Evolutionary conservation across 768 basidiomycete species (phyloP), one percentile per base, ranked within the genome.

Genomic region (Kwoniella dendrophila): DNA sequence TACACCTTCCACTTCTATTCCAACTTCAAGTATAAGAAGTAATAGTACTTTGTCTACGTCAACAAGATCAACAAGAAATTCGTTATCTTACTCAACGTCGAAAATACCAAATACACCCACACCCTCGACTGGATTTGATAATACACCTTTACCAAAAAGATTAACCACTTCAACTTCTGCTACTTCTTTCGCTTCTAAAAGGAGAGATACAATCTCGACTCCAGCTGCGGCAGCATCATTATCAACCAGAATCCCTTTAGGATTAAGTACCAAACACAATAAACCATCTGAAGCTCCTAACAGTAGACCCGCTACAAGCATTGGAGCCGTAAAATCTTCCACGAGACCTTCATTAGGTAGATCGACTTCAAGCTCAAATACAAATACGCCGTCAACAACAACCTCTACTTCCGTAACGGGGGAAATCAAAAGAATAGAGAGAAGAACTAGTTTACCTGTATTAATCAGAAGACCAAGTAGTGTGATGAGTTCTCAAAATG

Each of bases 391-490:
- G 20, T 40, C 38, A 20, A 40, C 38, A 14, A 40, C 38, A 12
- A 4, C 38, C 20, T 18, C 5, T 12, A 50, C 48, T n/a, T n/a
- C n/a, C n/a, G n/a, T n/a, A n/a, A n/a, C n/a, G n/a, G n/a, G n/a
- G n/a, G n/a, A n/a, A 11, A 26, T 3, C 3, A 58, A 60, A 48
- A 44, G 30, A 30, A 33, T 66, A 16, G 33, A 44, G 27, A 51
- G 64, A 40, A 22, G 65, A 32, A 57, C 60, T 22, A 66, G 60
- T 50, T 36, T 66, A 12, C 65, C 65, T 32, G 61, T 66, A 4
- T 38, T 66, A 38, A 40, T 51, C 11, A 55, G 59, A 45, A 8
- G 24, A 30, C 41, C 48, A 4, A 59, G 62, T 33, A 43, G 49
- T 30, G 49, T 34, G 4, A 20, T 34, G 20, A 33, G 29, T 51